These are phyloP conservation scores for Boletus sp. DNA, from an alignment of 768 basidiomycete genomes.

Conservation along the genomic window DNA sequence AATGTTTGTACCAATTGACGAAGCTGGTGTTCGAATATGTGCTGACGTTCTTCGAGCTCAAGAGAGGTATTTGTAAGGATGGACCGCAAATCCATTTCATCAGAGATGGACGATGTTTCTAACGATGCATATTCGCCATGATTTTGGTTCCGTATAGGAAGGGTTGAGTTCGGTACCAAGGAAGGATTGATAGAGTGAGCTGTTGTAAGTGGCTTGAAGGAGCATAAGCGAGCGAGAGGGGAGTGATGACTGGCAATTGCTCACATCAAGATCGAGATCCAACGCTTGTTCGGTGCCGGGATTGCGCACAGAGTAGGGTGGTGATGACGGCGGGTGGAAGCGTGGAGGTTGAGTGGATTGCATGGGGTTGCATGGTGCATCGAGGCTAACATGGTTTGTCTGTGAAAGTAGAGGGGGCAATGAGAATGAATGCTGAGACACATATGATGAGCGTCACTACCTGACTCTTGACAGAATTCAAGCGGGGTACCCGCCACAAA, in stretches of 20 bases:
- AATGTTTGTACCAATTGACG: background rate
- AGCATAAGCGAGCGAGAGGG: background rate
- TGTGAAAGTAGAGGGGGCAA: too few species aligned
- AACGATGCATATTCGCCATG: background rate
- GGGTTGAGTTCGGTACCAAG: too few species aligned
- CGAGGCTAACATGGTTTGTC: too few species aligned
- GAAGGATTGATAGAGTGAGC: background rate
- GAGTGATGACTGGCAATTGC: background rate
- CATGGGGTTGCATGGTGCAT: too few species aligned
- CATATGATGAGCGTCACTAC: background rate
- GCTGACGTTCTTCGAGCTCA: background rate
- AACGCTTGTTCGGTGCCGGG: background rate
- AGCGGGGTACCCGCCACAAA: background rate
- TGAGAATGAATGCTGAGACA: background rate
- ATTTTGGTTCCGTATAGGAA: background rate
- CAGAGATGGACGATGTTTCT: background rate
- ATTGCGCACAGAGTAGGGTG: background rate
- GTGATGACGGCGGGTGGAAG: too few species aligned
- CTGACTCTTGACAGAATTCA: background rate
- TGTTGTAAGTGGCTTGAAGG: background rate
- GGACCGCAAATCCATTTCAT: background rate
- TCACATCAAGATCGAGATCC: background rate
- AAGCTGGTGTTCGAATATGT: background rate
- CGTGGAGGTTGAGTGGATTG: too few species aligned
- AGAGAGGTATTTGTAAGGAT: background rate